These are phyloP conservation scores for Leishmania guyanensis DNA, from an alignment of 208 protist species.

Conservation along the genomic window DNA sequence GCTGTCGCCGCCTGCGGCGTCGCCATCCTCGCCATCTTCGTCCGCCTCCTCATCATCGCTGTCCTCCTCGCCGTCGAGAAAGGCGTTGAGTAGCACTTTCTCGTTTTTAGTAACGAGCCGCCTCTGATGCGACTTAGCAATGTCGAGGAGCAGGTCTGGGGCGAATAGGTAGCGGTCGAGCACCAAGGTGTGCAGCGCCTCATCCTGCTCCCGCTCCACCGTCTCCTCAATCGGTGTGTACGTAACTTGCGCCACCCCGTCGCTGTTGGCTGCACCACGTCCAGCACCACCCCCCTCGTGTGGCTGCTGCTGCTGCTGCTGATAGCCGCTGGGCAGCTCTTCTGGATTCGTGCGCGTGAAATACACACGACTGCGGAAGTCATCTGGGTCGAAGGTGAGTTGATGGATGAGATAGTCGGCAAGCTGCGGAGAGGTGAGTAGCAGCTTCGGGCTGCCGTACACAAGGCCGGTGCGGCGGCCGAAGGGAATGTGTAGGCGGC, in stretches of 20 bases:
- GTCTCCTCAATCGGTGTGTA: constrained; percentile 53
- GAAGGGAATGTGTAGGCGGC: constrained; percentile 71
- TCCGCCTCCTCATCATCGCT: constrained; percentile 18
- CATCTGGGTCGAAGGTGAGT: constrained; percentile 65
- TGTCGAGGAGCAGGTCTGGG: constrained; percentile 83
- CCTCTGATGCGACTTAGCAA: constrained; percentile 73
- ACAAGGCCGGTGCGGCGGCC: constrained; percentile 83
- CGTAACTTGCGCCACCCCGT: neutral
- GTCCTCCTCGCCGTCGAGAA: constrained; percentile 59
- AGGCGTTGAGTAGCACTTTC: constrained; percentile 69
- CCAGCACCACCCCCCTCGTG: neutral
- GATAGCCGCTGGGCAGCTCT: constrained; percentile 11
- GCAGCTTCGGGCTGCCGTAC: constrained; percentile 65
- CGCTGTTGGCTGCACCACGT: neutral
- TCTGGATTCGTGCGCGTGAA: constrained; percentile 45
- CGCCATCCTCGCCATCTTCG: constrained; percentile 14
- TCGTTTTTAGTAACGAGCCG: constrained; percentile 69
- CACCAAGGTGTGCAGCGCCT: constrained; percentile 64
- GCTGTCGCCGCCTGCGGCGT: neutral
- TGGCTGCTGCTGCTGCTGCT: constrained; percentile 11
- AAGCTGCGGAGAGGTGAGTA: constrained; percentile 58
- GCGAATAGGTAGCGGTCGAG: constrained; percentile 86
- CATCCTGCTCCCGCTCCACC: constrained; percentile 56
- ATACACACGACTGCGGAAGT: constrained; percentile 80
- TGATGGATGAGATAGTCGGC: constrained; percentile 54